Evolutionary conservation across 1,139 yeast species (phyloP).

Genomic region (Saccharomyces hybrid): DNA sequence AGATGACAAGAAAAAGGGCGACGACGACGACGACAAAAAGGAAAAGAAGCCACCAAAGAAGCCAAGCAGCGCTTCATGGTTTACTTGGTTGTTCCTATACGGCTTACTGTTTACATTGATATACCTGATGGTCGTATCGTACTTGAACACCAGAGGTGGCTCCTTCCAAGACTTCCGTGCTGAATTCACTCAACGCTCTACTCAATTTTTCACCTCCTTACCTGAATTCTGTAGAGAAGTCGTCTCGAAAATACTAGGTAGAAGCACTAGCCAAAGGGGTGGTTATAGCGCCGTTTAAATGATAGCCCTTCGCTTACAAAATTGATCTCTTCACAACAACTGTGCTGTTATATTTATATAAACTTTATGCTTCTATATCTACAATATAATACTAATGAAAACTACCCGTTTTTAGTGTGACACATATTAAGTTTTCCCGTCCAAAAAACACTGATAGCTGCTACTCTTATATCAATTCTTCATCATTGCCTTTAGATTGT

Average conservation of each 20-base stretch:
- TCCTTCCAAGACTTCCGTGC: conserved; percentile 42
- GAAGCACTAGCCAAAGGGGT: conserved; percentile 45
- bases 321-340: background rate
- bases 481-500: conserved; percentile 40
- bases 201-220: conserved; percentile 52
- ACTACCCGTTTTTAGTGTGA: conserved; percentile 1
- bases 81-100: conserved; percentile 65
- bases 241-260: conserved; percentile 60
- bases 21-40: conserved; percentile 31
- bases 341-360: background rate
- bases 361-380: background rate
- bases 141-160: conserved; percentile 47
- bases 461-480: background rate
- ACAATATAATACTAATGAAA: conserved; percentile 1
- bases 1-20: conserved; percentile 19
- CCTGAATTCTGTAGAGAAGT: conserved; percentile 71
- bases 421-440: background rate
- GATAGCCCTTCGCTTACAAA: background rate
- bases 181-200: conserved; percentile 67
- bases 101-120: conserved; percentile 60
- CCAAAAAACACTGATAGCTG: background rate
- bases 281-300: conserved; percentile 83
- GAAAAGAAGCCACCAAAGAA: conserved; percentile 7
- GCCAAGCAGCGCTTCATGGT: conserved; percentile 42
- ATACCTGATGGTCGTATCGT: conserved; percentile 72